phyloP scores from a whole-genome alignment of 148 eudicot species.

The Diospyros lotus region DNA sequence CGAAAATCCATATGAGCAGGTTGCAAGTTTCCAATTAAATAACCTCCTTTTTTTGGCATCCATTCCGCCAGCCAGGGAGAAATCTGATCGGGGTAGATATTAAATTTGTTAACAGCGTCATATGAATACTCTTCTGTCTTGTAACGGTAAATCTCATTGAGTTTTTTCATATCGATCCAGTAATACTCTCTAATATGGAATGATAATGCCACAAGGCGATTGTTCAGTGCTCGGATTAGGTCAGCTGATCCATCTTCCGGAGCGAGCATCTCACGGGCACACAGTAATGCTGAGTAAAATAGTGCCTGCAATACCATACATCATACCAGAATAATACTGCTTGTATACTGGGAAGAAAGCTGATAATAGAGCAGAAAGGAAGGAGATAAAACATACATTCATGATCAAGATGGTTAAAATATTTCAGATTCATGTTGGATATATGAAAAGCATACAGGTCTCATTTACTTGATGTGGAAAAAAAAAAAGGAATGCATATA shows the following conservation, averaged over 20 bases:
- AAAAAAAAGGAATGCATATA: too few species aligned
- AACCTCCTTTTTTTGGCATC: constrained; percentile 59
- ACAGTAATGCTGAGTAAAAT: constrained; percentile 53
- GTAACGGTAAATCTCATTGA: constrained; percentile 63
- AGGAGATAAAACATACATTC: neutral
- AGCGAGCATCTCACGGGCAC: constrained; percentile 59
- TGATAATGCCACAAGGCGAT: constrained; percentile 57
- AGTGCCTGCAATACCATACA: constrained; percentile 34
- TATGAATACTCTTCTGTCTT: constrained; percentile 63
- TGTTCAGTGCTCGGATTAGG: constrained; percentile 44
- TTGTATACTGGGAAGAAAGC: neutral
- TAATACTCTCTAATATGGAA: constrained; percentile 61
- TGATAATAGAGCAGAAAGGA: neutral
- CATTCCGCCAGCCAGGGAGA: constrained; percentile 59
- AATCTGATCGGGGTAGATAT: constrained; percentile 69
- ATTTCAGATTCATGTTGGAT: neutral
- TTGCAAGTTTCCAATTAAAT: constrained; percentile 56
- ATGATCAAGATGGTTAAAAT: neutral
- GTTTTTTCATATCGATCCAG: constrained; percentile 51
- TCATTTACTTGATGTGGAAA: too few species aligned
- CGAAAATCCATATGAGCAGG: constrained; percentile 68
- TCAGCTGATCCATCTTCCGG: constrained; percentile 55
- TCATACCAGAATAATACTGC: neutral
- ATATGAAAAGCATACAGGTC: neutral
- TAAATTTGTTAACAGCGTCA: constrained; percentile 64